Base-by-base conservation (phyloP, 1,284 basidiomycete species). In the Tilletia horrida region DNA sequence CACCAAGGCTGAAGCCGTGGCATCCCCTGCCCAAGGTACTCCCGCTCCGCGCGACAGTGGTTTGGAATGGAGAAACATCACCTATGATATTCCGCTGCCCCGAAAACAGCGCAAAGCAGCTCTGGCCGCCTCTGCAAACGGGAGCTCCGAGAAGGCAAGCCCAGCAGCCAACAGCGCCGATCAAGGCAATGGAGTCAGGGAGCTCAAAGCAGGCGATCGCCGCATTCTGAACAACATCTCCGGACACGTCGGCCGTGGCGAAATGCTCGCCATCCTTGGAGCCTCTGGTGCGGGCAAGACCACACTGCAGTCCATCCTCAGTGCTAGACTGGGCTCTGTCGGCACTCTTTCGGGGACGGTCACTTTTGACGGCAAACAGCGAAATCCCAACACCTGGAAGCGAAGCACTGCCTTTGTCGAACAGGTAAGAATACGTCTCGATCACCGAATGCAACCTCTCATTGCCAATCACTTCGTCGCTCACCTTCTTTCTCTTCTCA, bases 281-380 rank as follows among this genome's bases (percentile, higher is more conserved):
- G 65, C 65, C 61, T 91, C 13, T 31, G 69, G 69, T 31, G 67
- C 69, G 27, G 69, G 69, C n/a, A 70, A 70, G 67, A 70, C 68
- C 2, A 70, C 69, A 6, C 31, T 69, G 21, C 44, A 68, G 2
- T 68, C 68, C 65, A 57, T 63, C 50, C 61, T 69, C 1, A 69
- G 67, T 18, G 55, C 68, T 11, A 14, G 68, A 18, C 48, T 76
- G 31, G 66, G 69, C 66, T 69, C 66, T 40, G 67, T 69, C 7
- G 74, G 74, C 47, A 67, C 69, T 11, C 71, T 76, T 45, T 67
- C 66, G 13, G 74, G 74, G 35, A 44, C 68, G 40, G 71, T 75
- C 16, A 63, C 65, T 21, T 76, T 69, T 52, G 64, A 74, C 50
- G 69, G 65, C 61, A 63, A 70, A 31, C 65, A 64, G n/a, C 73